Conservation (phyloP, 1,284 basidiomycete genomes). For the Pseudozyma sp. region DNA sequence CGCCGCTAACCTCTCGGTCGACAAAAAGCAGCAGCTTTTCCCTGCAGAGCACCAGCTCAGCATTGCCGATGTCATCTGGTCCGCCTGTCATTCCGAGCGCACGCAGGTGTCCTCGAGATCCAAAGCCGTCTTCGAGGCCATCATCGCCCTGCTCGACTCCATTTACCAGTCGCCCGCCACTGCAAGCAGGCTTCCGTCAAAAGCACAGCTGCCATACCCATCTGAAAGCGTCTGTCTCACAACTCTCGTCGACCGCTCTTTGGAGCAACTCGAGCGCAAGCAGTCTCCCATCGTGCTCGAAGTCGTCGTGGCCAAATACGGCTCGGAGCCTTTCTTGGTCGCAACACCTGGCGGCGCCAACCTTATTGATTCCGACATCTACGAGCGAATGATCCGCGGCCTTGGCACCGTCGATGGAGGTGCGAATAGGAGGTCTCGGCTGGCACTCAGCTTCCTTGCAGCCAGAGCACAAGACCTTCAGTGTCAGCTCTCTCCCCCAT, state of each 20-base stretch:
- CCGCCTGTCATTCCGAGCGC: constrained; percentile 42
- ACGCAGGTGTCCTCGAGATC: constrained; percentile 39
- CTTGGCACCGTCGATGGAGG: constrained; percentile 47
- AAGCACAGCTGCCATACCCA: constrained; percentile 18
- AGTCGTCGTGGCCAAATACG: constrained; percentile 39
- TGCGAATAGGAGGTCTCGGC: constrained; percentile 33
- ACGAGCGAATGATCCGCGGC: constrained; percentile 48
- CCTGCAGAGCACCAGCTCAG: constrained; percentile 36
- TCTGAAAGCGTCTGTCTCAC: constrained; percentile 25
- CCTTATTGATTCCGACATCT: constrained; percentile 23
- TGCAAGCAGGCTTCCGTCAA: not conserved
- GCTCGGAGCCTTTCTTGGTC: constrained; percentile 35
- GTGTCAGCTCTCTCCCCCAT: constrained; percentile 18
- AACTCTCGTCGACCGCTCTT: constrained; percentile 28
- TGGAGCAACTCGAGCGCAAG: constrained; percentile 43
- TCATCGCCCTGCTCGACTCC: constrained; percentile 22
- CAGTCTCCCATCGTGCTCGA: constrained; percentile 48
- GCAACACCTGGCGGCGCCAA: constrained; percentile 12
- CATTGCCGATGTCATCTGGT: constrained; percentile 45
- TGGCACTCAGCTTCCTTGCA: constrained; percentile 33
- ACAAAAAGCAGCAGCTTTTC: constrained; percentile 20
- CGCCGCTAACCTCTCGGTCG: constrained; percentile 1
- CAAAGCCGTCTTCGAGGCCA: constrained; percentile 37
- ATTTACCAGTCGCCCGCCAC: constrained; percentile 9
- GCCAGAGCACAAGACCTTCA: constrained; percentile 28